Percentiles rank a stretch among this genome's conserved stretches.
phyloP scores from a whole-genome alignment of 306 rosid species.

The Clitoria ternatea region DNA sequence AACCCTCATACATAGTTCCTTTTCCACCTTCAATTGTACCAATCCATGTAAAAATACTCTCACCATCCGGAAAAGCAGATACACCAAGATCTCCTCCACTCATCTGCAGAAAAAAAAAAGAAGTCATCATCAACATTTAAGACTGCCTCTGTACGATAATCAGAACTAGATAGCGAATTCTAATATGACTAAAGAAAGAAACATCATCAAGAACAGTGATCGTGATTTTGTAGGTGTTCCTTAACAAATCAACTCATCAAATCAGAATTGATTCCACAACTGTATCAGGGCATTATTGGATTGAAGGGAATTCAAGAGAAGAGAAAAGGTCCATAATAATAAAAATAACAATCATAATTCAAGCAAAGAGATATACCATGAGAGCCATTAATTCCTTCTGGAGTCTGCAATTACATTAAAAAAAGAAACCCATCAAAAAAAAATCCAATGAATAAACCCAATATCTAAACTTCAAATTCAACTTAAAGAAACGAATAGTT shows the following conservation, averaged over 20 bases:
- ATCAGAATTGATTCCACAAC: background rate
- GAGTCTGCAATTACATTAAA: slow-evolving; percentile 50
- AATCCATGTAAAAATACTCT: slow-evolving; percentile 88
- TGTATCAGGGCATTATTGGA: background rate
- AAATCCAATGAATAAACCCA: background rate
- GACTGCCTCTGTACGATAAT: background rate
- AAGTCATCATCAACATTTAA: slow-evolving; percentile 4
- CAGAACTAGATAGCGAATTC: background rate
- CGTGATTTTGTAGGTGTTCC: slow-evolving; percentile 8
- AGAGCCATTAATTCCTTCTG: slow-evolving; percentile 98
- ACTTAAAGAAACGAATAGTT: background rate
- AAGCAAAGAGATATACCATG: slow-evolving; percentile 57
- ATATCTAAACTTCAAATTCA: slow-evolving; percentile 13
- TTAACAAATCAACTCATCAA: background rate
- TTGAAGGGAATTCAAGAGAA: background rate
- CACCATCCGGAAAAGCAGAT: slow-evolving; percentile 89
- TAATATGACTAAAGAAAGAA: background rate
- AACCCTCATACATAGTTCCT: slow-evolving; percentile 83
- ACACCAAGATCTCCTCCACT: slow-evolving; percentile 92
- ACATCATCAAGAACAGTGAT: too few relatives aligned
- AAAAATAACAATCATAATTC: background rate
- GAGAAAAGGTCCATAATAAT: background rate
- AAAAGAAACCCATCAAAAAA: slow-evolving; percentile 24
- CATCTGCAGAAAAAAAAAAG: slow-evolving; percentile 54
- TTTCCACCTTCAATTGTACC: slow-evolving; percentile 98